phyloP scores from a whole-genome alignment of 164 flowering plant species.

The Echeveria elegans region DNA sequence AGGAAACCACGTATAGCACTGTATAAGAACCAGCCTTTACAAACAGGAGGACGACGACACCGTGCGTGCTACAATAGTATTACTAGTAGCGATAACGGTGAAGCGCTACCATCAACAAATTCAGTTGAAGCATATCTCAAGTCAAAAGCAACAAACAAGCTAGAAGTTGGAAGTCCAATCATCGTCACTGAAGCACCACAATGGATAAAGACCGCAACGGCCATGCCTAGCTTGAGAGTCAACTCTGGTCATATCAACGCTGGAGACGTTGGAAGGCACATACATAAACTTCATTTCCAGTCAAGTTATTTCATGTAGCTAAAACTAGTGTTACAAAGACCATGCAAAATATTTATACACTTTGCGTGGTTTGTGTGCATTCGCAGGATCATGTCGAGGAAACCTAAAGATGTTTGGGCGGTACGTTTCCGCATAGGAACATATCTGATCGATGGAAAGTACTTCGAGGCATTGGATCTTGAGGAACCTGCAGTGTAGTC shows the following conservation, averaged over 20 bases:
- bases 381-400: constrained; percentile 67
- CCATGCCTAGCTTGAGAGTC: constrained; percentile 57
- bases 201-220: constrained; percentile 62
- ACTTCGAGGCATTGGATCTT: constrained; percentile 51
- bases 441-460: constrained; percentile 63
- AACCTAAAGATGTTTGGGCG: constrained; percentile 88
- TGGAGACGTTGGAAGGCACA: constrained; percentile 84
- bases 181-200: constrained; percentile 43
- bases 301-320: background rate
- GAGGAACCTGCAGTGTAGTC: constrained; percentile 17
- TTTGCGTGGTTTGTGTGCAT: background rate
- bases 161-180: constrained; percentile 40
- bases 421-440: constrained; percentile 67
- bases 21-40: background rate
- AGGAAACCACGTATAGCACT: too few species aligned
- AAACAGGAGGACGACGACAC: background rate
- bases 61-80: background rate
- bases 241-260: constrained; percentile 64
- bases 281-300: constrained; percentile 12
- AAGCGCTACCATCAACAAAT: background rate
- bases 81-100: background rate
- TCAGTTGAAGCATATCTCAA: constrained; percentile 3
- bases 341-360: background rate
- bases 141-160: constrained; percentile 10
- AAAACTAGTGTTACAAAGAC: background rate